A percentile compares a stretch with the other conserved stretches of the same genome.
Evolutionary conservation across 2,329 filamentous ascomycete species (phyloP).

Genomic region (Aspergillus clavatus): DNA sequence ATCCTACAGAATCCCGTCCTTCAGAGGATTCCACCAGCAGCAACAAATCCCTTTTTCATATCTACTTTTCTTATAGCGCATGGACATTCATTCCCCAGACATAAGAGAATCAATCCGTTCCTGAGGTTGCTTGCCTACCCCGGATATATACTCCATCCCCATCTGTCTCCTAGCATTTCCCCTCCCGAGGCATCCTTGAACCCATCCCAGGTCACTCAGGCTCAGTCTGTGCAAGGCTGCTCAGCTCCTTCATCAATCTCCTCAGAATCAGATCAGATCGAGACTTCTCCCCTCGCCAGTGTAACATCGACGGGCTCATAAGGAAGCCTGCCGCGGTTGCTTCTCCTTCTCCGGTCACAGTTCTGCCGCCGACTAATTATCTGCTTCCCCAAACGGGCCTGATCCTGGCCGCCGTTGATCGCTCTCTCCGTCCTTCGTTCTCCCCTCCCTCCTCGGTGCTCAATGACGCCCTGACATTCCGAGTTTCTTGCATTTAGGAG

Average conservation of each 20-base stretch:
- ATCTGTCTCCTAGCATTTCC: neutral
- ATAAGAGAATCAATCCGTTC: neutral
- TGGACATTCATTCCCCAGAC: neutral
- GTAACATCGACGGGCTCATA: conserved; percentile 23
- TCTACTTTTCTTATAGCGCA: too few species aligned
- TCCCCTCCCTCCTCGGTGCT: conserved; percentile 4
- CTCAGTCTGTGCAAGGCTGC: neutral
- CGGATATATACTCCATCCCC: neutral
- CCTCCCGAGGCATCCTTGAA: neutral
- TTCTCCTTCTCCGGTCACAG: conserved; percentile 13
- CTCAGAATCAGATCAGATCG: conserved; percentile 10
- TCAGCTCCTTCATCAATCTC: conserved; percentile 4
- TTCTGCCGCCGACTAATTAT: conserved; percentile 14
- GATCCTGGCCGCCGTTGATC: conserved; percentile 4
- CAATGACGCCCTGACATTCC: conserved; percentile 12
- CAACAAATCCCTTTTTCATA: too few species aligned
- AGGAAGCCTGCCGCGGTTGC: conserved; percentile 14
- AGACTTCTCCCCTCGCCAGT: conserved; percentile 6
- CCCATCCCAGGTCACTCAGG: neutral
- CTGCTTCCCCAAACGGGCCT: conserved; percentile 12
- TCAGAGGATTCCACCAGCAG: too few species aligned
- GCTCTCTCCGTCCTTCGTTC: conserved; percentile 5
- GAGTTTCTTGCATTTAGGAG: neutral
- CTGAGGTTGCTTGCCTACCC: neutral
- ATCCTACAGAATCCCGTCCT: neutral